A percentile compares a stretch with the other conserved stretches of the same genome.
These are phyloP conservation scores for Trametes sp. DNA, from an alignment of 1,284 basidiomycete species.

Conservation along the genomic window DNA sequence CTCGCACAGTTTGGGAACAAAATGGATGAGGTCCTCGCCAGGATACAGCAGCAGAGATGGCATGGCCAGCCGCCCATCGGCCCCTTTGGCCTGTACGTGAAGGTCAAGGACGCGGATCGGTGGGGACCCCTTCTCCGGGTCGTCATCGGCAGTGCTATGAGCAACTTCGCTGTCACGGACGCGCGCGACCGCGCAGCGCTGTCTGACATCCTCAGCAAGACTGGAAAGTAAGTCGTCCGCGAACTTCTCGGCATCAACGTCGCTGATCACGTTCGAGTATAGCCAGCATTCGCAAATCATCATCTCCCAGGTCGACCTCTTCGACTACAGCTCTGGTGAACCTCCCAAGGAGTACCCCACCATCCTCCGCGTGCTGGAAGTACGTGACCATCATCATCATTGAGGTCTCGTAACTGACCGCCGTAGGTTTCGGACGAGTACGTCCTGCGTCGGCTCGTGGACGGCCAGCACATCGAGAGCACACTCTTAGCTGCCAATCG, in stretches of 20 bases:
- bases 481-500: conserved; percentile 72
- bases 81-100: conserved; percentile 85
- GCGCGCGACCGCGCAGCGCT: conserved; percentile 71
- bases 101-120: conserved; percentile 68
- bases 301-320: conserved; percentile 74
- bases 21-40: conserved; percentile 65
- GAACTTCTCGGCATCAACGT: background rate
- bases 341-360: conserved; percentile 70
- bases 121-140: conserved; percentile 78
- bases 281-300: conserved; percentile 59
- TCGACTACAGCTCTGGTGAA: conserved; percentile 79
- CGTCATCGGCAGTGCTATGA: conserved; percentile 70
- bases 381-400: no score
- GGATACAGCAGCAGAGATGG: conserved; percentile 69
- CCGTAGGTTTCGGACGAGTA: conserved; percentile 76
- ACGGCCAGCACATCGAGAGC: conserved; percentile 75
- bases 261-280: conserved; percentile 35
- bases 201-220: conserved; percentile 63
- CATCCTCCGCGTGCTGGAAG: conserved; percentile 86
- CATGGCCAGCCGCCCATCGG: conserved; percentile 80
- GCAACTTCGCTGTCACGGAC: conserved; percentile 83
- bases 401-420: no score
- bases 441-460: conserved; percentile 86
- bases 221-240: conserved; percentile 60
- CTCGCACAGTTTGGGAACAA: conserved; percentile 70